Evolutionary conservation across 2,329 filamentous ascomycete genomes (phyloP).

Genomic region (Botrytis deweyae): DNA sequence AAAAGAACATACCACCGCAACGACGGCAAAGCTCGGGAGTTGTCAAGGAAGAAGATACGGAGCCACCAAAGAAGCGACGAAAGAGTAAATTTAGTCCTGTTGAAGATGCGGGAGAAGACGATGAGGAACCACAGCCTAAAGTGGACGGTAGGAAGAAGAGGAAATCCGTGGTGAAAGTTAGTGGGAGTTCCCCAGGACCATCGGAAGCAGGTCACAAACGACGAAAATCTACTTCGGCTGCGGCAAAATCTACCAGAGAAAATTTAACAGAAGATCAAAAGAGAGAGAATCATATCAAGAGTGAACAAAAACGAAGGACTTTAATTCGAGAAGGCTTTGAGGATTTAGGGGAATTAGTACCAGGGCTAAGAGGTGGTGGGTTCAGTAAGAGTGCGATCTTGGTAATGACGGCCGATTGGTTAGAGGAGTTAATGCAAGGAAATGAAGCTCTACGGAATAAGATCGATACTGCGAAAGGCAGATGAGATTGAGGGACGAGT

Average conservation of each 20-base stretch:
- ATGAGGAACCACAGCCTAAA: constrained; percentile 42
- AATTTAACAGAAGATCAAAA: constrained; percentile 77
- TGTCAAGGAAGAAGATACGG: constrained; percentile 40
- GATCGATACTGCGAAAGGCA: constrained; percentile 38
- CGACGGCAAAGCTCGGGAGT: neutral
- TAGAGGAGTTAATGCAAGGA: constrained; percentile 69
- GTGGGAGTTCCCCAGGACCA: constrained; percentile 28
- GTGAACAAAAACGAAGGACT: constrained; percentile 82
- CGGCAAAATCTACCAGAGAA: constrained; percentile 53
- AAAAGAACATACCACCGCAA: neutral
- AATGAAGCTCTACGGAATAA: constrained; percentile 62
- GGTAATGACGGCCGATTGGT: constrained; percentile 71
- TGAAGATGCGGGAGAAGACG: constrained; percentile 47
- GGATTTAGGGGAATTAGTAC: constrained; percentile 73
- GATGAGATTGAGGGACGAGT: neutral
- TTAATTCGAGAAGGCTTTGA: constrained; percentile 80
- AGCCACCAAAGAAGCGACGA: constrained; percentile 52
- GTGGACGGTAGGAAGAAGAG: constrained; percentile 37
- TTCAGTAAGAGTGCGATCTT: constrained; percentile 83
- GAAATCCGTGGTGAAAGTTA: constrained; percentile 35
- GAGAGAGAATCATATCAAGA: constrained; percentile 80
- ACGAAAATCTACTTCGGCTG: constrained; percentile 48
- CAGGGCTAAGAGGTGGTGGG: constrained; percentile 68
- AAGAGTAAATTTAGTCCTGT: constrained; percentile 49
- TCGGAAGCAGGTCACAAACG: constrained; percentile 43